Evolutionary conservation across 176 grass and related monocot species (phyloP).

Genomic region (Avena sativa): DNA sequence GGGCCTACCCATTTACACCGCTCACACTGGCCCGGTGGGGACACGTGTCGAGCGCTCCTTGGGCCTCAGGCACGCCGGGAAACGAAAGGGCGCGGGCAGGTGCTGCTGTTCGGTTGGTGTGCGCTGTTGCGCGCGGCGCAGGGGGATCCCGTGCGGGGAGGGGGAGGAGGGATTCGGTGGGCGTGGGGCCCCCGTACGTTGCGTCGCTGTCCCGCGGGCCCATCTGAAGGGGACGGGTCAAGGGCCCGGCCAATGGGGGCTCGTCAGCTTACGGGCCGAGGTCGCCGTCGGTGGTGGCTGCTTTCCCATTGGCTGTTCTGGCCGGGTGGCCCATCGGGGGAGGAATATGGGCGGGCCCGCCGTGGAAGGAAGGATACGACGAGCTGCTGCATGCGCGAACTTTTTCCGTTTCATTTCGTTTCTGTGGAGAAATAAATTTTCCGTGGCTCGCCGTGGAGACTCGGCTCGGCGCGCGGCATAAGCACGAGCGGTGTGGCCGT

Average conservation of each 20-base stretch:
- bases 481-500: slow-evolving; percentile 4
- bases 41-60: slow-evolving; percentile 33
- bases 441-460: too few relatives aligned
- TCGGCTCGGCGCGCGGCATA: too few relatives aligned
- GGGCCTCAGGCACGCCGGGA: too few relatives aligned
- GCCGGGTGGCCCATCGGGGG: background rate
- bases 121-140: background rate
- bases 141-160: slow-evolving; percentile 12
- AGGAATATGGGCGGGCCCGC: slow-evolving; percentile 23
- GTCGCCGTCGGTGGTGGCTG: slow-evolving; percentile 45
- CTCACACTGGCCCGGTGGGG: background rate
- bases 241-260: slow-evolving; percentile 27
- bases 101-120: background rate
- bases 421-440: too few relatives aligned
- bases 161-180: slow-evolving; percentile 38
- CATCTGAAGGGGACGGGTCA: background rate
- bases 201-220: slow-evolving; percentile 34
- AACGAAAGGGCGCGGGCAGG: background rate
- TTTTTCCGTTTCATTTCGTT: background rate
- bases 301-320: slow-evolving; percentile 24
- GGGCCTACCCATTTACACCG: slow-evolving; percentile 34
- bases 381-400: background rate
- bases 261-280: slow-evolving; percentile 43
- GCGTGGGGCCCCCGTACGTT: background rate
- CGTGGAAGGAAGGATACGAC: background rate